Conservation (phyloP, 2,329 filamentous ascomycete genomes). For the Talaromyces rugulosus region DNA sequence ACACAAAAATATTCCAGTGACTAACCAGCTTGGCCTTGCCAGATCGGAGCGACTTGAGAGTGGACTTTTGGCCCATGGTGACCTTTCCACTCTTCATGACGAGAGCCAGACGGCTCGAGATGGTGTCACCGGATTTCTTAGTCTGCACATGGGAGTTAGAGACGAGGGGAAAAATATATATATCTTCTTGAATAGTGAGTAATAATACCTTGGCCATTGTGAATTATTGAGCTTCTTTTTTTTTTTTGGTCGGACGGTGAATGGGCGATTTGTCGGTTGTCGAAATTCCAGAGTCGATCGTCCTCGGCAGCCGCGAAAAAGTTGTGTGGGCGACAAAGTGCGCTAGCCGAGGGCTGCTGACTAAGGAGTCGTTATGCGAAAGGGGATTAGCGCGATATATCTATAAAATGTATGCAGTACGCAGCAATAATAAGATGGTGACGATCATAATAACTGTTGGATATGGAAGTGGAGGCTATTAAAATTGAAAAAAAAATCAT, state of each 20-base stretch:
- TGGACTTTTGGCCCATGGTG: conserved; percentile 85
- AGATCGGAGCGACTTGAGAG: conserved; percentile 82
- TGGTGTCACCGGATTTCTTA: conserved; percentile 14
- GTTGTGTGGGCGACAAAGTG: neutral
- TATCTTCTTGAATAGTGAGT: neutral
- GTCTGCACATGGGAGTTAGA: neutral
- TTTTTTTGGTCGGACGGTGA: neutral
- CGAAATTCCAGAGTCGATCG: neutral
- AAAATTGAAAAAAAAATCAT: neutral
- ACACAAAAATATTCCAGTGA: neutral
- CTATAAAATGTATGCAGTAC: neutral
- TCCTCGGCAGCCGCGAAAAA: neutral
- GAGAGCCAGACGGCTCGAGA: conserved; percentile 14
- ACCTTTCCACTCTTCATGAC: conserved; percentile 47
- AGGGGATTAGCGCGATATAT: conserved; percentile 5
- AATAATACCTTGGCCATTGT: conserved; percentile 13
- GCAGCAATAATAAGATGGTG: neutral
- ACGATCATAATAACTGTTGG: neutral
- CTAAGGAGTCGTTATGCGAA: neutral
- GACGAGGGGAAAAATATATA: neutral
- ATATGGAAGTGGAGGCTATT: neutral
- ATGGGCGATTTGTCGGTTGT: neutral
- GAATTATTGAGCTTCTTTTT: conserved; percentile 7
- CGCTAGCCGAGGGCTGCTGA: conserved; percentile 7
- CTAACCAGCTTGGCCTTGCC: conserved; percentile 87